Conservation (phyloP, 352 stramenopile species). For the Elongisporangium prolatum region DNA sequence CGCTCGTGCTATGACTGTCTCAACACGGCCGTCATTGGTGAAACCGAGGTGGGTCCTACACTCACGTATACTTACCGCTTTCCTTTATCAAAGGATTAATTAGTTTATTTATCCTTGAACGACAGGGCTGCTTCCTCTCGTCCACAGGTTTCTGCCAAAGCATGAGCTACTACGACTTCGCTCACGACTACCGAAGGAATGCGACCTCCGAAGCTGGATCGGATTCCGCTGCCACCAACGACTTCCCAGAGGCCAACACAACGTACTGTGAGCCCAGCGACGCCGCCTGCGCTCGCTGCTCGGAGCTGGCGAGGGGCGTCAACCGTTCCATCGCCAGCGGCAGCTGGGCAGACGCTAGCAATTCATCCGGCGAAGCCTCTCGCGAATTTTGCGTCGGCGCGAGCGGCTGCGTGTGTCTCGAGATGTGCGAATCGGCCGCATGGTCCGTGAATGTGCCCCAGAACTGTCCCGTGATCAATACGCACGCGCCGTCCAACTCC, state of each 20-base stretch:
- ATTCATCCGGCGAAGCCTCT: constrained; percentile 29
- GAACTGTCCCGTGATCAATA: constrained; percentile 30
- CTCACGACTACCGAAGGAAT: constrained; percentile 57
- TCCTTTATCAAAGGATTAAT: background rate
- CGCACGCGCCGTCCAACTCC: constrained; percentile 8
- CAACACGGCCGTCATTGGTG: constrained; percentile 30
- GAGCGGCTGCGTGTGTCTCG: constrained; percentile 61
- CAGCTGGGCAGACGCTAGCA: constrained; percentile 15
- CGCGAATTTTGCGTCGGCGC: constrained; percentile 51
- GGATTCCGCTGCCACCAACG: constrained; percentile 36
- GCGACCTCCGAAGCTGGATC: background rate
- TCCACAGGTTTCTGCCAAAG: constrained; percentile 51
- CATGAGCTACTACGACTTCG: constrained; percentile 42
- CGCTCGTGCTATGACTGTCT: constrained; percentile 71
- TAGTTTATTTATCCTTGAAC: background rate
- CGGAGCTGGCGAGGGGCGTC: constrained; percentile 21
- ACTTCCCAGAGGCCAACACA: constrained; percentile 56
- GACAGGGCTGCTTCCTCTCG: constrained; percentile 45
- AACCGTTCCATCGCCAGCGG: constrained; percentile 15
- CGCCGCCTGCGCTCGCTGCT: constrained; percentile 44
- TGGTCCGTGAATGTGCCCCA: constrained; percentile 50
- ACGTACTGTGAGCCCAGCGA: constrained; percentile 59
- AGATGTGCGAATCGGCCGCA: constrained; percentile 42
- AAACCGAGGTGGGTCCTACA: constrained; percentile 3
- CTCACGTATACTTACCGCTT: background rate